Evolutionary conservation across 176 grass and related monocot species (phyloP).

Genomic region (Carex myosuroides): DNA sequence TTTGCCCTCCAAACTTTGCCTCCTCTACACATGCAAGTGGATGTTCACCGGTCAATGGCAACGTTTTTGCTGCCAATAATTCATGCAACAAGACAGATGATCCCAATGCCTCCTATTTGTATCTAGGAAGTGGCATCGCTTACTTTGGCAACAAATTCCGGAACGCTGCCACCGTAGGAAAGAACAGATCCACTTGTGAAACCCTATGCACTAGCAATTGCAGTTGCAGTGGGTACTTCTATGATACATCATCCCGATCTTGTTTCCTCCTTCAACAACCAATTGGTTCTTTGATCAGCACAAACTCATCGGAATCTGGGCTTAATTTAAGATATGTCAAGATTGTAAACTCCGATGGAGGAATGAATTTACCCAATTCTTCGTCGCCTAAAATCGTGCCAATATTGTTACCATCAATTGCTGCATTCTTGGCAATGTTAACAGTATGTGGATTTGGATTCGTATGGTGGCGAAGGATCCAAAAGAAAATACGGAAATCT

Average conservation of each 20-base stretch:
- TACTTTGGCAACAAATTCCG: conserved; percentile 62
- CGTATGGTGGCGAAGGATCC: conserved; percentile 29
- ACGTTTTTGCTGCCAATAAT: conserved; percentile 6
- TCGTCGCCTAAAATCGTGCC: conserved; percentile 35
- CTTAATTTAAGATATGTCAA: conserved; percentile 40
- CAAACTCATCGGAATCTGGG: neutral
- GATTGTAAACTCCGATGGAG: conserved; percentile 13
- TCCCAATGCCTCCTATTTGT: conserved; percentile 19
- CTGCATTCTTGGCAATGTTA: conserved; percentile 41
- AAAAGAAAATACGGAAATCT: neutral
- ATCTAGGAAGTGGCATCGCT: conserved; percentile 30
- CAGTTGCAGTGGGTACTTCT: conserved; percentile 67
- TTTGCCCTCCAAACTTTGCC: conserved; percentile 44
- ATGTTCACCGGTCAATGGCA: conserved; percentile 41
- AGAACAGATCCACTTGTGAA: conserved; percentile 38
- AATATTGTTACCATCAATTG: conserved; percentile 44
- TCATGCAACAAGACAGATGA: neutral
- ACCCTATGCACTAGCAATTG: conserved; percentile 49
- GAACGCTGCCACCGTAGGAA: conserved; percentile 18
- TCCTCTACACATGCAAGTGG: conserved; percentile 29
- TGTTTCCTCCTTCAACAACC: conserved; percentile 49
- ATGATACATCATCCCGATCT: conserved; percentile 38
- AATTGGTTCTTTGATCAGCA: conserved; percentile 41
- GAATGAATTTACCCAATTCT: conserved; percentile 4
- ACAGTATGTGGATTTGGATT: conserved; percentile 21